Base-by-base conservation (phyloP, 2,329 filamentous ascomycete genomes). In the Colletotrichum camelliae region DNA sequence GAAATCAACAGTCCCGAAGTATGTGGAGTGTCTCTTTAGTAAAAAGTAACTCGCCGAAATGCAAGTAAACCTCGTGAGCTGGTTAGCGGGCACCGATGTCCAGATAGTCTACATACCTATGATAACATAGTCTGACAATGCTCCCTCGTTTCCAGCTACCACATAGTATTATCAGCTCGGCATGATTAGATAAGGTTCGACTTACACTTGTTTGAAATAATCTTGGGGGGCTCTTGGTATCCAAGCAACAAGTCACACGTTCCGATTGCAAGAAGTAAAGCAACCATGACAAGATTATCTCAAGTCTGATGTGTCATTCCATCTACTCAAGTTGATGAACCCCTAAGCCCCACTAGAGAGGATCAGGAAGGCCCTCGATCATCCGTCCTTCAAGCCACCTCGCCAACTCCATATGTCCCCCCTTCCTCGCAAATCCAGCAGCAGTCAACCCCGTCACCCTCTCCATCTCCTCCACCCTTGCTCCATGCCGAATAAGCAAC, bases 1-100 rank as follows among this genome's bases (percentile, higher is more conserved):
- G 10, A 13, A 0, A 4, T 13, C 0, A 48, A 7, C n/a, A 21
- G 43, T 1, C n/a, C 12, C 9, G 1, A 2, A 21, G 9, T 13
- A 10, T 48, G 31, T 33, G 8, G 31, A 33, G 3, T 33, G 43
- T 6, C 43, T 48, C 43, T 21, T 21, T 48, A 4, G 0, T 48
- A 5, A 13, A 13, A 21, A 48, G n/a, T n/a, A n/a, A 43, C 5
- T 43, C 10, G 12, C 9, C 39, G n/a, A 48, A 48, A 48, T n/a
- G 10, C n/a, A 12, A 1, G 18, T 21, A 4, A 21, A 2, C 43
- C n/a, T 58, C 55, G 10, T 16, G 55, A 58, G 21, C 55, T 24
- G 24, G 27, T 18, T 29, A 58, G 55, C 55, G 27, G 55, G 55
- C 21, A 2, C 29, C 27, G 15, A 18, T 29, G 5, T 0, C 18